These are phyloP conservation scores for Rosa multiflora DNA, from an alignment of 306 rosid species.

Conservation along the genomic window DNA sequence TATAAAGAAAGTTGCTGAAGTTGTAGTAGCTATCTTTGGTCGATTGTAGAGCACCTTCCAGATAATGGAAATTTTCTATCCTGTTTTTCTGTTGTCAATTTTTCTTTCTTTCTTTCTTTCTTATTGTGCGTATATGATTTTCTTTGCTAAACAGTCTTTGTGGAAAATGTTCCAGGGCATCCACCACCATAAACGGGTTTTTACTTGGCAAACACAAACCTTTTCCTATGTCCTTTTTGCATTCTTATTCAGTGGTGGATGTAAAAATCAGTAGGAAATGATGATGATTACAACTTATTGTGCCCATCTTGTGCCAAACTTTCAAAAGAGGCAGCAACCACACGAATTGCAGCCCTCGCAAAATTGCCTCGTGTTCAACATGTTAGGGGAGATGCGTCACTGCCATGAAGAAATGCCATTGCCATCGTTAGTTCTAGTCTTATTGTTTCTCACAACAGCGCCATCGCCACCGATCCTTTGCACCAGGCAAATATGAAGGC, in stretches of 20 bases:
- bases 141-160: no score
- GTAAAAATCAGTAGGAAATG: neutral
- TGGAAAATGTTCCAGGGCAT: neutral
- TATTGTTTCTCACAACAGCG: no score
- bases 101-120: no score
- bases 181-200: neutral
- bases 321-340: neutral
- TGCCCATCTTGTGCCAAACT: neutral
- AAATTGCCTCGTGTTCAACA: neutral
- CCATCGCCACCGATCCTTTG: no score
- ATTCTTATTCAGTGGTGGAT: neutral
- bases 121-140: neutral
- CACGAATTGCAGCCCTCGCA: neutral
- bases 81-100: neutral
- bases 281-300: neutral
- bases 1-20: slow-evolving; percentile 2
- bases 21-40: slow-evolving; percentile 12
- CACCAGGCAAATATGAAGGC: no score
- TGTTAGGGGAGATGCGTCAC: neutral
- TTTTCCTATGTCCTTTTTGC: neutral
- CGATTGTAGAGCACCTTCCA: slow-evolving; percentile 19
- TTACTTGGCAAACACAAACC: neutral
- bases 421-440: no score
- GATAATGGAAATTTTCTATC: slow-evolving; percentile 2
- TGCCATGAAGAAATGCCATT: neutral